Conservation (phyloP, 768 basidiomycete species). For the Solioccasus polychromus region DNA sequence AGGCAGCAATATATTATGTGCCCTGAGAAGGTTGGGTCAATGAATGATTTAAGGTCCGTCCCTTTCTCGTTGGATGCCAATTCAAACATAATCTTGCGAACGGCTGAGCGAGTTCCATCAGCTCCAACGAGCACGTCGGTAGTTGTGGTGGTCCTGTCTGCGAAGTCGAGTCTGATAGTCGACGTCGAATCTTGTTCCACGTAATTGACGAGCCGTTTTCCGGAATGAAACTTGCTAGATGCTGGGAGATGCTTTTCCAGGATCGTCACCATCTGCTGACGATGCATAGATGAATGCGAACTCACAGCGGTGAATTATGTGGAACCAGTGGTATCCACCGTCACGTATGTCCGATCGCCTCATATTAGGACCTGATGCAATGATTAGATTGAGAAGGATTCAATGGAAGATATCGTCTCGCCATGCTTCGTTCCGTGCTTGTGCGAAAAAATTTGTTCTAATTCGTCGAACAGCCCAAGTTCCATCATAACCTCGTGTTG, state of each 20-base stretch:
- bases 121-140: slow-evolving; percentile 46
- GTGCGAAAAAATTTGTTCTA: slow-evolving; percentile 15
- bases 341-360: too few relatives aligned
- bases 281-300: slow-evolving; percentile 19
- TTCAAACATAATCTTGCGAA: slow-evolving; percentile 26
- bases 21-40: slow-evolving; percentile 41
- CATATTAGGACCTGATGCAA: slow-evolving; percentile 10
- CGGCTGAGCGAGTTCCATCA: slow-evolving; percentile 39
- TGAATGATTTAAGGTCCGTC: slow-evolving; percentile 7
- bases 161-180: slow-evolving; percentile 8
- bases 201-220: slow-evolving; percentile 22
- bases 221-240: slow-evolving; percentile 15
- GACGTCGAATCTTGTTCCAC: slow-evolving; percentile 14
- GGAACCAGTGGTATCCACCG: too few relatives aligned
- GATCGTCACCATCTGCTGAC: slow-evolving; percentile 20
- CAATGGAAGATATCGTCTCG: slow-evolving; percentile 8
- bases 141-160: slow-evolving; percentile 18
- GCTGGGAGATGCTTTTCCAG: slow-evolving; percentile 18
- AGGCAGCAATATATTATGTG: slow-evolving; percentile 38
- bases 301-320: too few relatives aligned
- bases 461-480: slow-evolving; percentile 41
- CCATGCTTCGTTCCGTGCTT: slow-evolving; percentile 8
- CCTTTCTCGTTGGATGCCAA: slow-evolving; percentile 1
- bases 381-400: slow-evolving; percentile 15
- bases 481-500: slow-evolving; percentile 43